Conservation (phyloP, 2,329 filamentous ascomycete species). For the Fusarium decemcellulare region DNA sequence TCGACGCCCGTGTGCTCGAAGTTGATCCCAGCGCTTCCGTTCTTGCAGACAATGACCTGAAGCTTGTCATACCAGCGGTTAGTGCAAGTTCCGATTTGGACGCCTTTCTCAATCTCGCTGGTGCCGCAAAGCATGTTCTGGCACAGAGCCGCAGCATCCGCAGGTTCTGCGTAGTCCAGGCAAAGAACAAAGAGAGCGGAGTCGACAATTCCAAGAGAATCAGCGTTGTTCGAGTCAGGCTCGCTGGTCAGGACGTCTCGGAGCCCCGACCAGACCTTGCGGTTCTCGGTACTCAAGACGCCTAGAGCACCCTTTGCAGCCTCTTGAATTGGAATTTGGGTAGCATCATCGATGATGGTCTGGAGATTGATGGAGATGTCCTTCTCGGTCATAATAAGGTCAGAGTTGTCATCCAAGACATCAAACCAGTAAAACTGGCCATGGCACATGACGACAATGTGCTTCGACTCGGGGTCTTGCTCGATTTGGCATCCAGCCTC, state of each 20-base stretch:
- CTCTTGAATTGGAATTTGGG: conserved; percentile 90
- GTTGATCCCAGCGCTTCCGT: conserved; percentile 98
- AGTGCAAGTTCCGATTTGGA: conserved; percentile 97
- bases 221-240: conserved; percentile 91
- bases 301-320: conserved; percentile 96
- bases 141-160: conserved; percentile 86
- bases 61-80: conserved; percentile 99
- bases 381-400: conserved; percentile 97
- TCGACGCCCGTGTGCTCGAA: conserved; percentile 99
- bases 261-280: conserved; percentile 94
- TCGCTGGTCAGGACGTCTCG: conserved; percentile 90
- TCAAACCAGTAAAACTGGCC: conserved; percentile 99
- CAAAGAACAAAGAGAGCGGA: conserved; percentile 94
- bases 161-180: conserved; percentile 91
- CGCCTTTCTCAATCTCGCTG: conserved; percentile 89
- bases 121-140: conserved; percentile 99
- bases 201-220: conserved; percentile 96
- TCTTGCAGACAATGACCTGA: conserved; percentile 99
- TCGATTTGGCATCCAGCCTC: conserved; percentile 96
- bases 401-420: conserved; percentile 92
- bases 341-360: conserved; percentile 91
- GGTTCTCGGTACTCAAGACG: conserved; percentile 95
- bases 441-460: conserved; percentile 92
- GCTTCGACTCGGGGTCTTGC: conserved; percentile 92
- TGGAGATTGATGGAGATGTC: conserved; percentile 93